These are phyloP conservation scores for Camelina sativa DNA, from an alignment of 345 rosid species.

Conservation along the genomic window DNA sequence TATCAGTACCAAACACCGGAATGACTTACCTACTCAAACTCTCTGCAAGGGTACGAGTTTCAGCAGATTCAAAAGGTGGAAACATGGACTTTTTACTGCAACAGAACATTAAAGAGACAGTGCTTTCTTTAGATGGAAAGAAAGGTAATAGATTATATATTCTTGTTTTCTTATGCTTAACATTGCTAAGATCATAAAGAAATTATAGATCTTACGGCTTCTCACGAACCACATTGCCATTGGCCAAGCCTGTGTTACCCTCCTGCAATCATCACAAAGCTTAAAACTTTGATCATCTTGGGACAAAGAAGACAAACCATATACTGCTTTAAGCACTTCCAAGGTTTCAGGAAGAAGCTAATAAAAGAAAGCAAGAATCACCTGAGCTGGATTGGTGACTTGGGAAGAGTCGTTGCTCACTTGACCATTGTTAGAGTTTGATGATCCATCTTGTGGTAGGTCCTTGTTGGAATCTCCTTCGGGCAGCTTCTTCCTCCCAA, in stretches of 20 bases:
- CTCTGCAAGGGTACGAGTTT: conserved; percentile 83
- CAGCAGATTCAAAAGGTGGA: conserved; percentile 90
- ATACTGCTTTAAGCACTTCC: neutral
- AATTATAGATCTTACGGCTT: conserved; percentile 58
- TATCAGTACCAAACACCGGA: neutral
- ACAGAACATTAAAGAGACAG: conserved; percentile 12
- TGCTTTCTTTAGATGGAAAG: neutral
- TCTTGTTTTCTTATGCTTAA: conserved; percentile 2
- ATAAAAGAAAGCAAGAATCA: conserved; percentile 17
- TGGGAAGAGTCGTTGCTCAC: conserved; percentile 52
- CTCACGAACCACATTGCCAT: conserved; percentile 56
- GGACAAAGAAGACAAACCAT: conserved; percentile 9
- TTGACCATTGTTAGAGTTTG: no score
- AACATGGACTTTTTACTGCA: conserved; percentile 79
- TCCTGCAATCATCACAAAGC: conserved; percentile 47
- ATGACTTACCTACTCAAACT: conserved; percentile 74
- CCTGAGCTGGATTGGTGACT: conserved; percentile 66
- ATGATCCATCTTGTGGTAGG: conserved; percentile 47
- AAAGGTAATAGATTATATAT: no score
- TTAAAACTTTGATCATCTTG: conserved; percentile 5
- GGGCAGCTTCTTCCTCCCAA: conserved; percentile 78
- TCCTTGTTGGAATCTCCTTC: conserved; percentile 47
- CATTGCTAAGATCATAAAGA: conserved; percentile 10
- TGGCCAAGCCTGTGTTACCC: conserved; percentile 48
- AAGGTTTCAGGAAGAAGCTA: neutral